Percentiles rank a stretch among this genome's conserved stretches.
These are phyloP conservation scores for Trichoderma asperellum DNA, from an alignment of 2,329 filamentous ascomycete genomes.

Conservation along the genomic window DNA sequence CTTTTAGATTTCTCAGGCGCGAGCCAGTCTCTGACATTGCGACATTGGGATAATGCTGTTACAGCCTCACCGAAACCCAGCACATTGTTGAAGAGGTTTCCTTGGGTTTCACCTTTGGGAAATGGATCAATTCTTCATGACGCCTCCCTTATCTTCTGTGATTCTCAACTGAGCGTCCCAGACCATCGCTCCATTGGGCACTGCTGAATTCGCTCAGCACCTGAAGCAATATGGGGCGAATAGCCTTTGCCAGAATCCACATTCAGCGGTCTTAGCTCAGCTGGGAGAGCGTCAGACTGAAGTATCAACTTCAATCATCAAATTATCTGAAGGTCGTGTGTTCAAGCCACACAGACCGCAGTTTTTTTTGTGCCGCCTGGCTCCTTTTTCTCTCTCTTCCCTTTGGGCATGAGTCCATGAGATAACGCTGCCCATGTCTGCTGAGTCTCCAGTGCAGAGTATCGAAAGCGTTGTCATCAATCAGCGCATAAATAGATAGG, in stretches of 20 bases:
- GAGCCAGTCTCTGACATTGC: neutral
- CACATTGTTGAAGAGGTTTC: neutral
- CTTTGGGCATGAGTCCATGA: neutral
- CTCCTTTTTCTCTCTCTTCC: neutral
- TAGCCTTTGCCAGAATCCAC: neutral
- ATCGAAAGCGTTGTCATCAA: neutral
- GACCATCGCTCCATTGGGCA: neutral
- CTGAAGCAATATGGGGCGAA: constrained; percentile 5
- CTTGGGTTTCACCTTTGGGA: neutral
- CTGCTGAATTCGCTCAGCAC: neutral
- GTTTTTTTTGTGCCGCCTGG: constrained; percentile 16
- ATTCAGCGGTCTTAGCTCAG: constrained; percentile 37
- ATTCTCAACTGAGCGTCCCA: neutral
- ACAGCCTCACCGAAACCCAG: constrained; percentile 1
- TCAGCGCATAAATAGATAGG: neutral
- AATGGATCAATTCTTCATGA: neutral
- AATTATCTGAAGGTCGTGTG: constrained; percentile 40
- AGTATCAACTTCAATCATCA: constrained; percentile 36
- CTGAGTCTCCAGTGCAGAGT: neutral
- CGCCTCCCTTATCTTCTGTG: neutral
- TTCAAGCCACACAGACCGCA: constrained; percentile 40
- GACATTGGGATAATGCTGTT: neutral
- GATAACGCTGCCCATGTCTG: neutral
- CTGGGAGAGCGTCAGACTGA: constrained; percentile 40
- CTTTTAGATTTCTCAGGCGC: neutral